Evolutionary conservation across 345 rosid species (phyloP).

Genomic region (Gossypium turneri): DNA sequence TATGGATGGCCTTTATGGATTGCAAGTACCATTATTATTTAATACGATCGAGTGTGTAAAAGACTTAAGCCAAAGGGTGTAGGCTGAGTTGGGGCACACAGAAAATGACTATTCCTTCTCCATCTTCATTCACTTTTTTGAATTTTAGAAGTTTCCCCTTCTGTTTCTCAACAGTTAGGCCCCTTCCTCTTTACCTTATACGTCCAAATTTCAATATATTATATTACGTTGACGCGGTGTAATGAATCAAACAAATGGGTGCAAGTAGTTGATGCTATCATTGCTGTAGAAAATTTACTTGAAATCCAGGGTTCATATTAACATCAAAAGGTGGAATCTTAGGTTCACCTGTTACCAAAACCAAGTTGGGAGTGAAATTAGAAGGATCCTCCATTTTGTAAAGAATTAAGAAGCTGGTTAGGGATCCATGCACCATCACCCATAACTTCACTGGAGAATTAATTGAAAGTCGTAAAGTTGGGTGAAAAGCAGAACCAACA

Average conservation of each 20-base stretch:
- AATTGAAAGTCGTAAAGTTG: not conserved
- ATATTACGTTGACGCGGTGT: not conserved
- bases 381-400: slow-evolving; percentile 5
- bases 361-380: no score
- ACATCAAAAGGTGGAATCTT: not conserved
- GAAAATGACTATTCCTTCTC: slow-evolving; percentile 24
- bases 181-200: not conserved
- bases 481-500: slow-evolving; percentile 15
- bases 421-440: not conserved
- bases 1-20: not conserved
- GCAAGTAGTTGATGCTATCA: not conserved
- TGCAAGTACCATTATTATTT: not conserved
- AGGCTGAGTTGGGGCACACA: slow-evolving; percentile 12
- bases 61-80: not conserved
- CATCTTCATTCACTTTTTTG: slow-evolving; percentile 11
- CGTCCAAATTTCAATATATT: not conserved
- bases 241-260: not conserved
- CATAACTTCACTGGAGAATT: slow-evolving; percentile 5
- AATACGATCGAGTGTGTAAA: not conserved
- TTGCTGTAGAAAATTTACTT: slow-evolving; percentile 6
- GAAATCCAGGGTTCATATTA: not conserved
- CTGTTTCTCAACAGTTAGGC: not conserved
- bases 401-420: not conserved
- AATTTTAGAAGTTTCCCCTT: slow-evolving; percentile 19
- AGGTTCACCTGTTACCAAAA: not conserved